Base-by-base conservation (phyloP, 192 early-diverging fungal genomes). In the Irineochytrium annulatum region DNA sequence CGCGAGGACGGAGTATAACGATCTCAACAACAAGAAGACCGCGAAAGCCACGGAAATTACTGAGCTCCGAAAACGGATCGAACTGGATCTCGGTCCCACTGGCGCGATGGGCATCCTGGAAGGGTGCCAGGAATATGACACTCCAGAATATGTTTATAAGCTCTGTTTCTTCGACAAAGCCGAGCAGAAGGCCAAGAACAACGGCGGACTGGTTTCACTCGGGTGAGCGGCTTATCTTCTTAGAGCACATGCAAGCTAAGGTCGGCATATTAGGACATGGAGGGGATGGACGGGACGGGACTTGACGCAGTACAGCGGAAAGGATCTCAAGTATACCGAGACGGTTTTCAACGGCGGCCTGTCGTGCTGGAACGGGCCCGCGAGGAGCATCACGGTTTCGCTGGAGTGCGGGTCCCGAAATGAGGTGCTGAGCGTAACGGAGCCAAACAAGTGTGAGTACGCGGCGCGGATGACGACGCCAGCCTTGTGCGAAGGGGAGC, bases 391-490 rank as follows among this genome's bases (percentile, higher is more conserved):
- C 2, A 77, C 76, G 64, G 76, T 85, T 11, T 48, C 59, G 24
- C 69, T 96, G 35, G 85, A 87, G 56, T 99, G 96, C 71, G 91
- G 89, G 0, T 56, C 63, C 0, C 68, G 78, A 13, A 90, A 83
- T 32, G 61, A 80, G 57, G 65, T 97, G 17, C 30, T 87, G 0
- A 70, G 75, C 8, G 86, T 97, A 1, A 58, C 80, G 1, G 96
- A 99, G 70, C 94, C 92, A 14, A 89, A 80, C 53, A 94, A 94
- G 76, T 98, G 95, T 70, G 94, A 95, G 73, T 98, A 98, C 62
- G 61, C 71, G 16, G 86, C 89, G 37, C 72, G 71, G 45, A 74
- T 97, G 68, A 64, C 65, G 26, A 82, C 89, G 0, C 94, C 94
- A 2, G 92, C 91, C 57, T 87, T 83, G 3, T 98, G 95, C 68